Base-by-base conservation (phyloP, 768 basidiomycete species). In the Lentinus tigrinus region DNA sequence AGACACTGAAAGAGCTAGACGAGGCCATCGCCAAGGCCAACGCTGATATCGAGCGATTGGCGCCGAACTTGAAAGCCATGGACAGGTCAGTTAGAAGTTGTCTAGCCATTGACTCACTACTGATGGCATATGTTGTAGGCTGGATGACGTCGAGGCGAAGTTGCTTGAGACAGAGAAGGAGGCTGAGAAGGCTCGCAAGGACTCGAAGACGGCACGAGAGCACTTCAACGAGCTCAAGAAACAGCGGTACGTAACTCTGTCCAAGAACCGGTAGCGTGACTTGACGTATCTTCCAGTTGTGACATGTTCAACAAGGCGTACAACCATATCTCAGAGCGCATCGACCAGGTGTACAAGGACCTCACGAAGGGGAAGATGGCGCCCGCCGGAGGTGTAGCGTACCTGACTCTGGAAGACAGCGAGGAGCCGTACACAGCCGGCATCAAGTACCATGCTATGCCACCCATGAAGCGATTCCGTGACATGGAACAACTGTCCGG, bases 381-480 rank as follows among this genome's bases (percentile, higher is more conserved):
- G 1, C 94, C 94, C 0, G 89, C 93, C 85, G 96, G 96, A 44
- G 97, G 97, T 63, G 93, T 97, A 31, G 97, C 95, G 2, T 99
- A 98, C 73, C 83, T 98, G 19, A 93, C 88, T 74, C 77, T 99
- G 65, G 97, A 99, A 67, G 97, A 98, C 67, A 93, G 83, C 62
- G 97, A 99, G 90, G 90, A 92, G 73, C 92, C 93, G 1, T 94
- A 94, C 63, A 78, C 77, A 21, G 86, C 84, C 37, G 93, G 97
- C 53, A 93, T 99, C 77, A 98, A 97, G 73, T 98, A 98, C 70
- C 96, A 98, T 68, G 95, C 96, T 1, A 99, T 98, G 97, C 97
- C 97, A 0, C 97, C 97, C 0, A 96, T 98, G 89, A 99, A 99
- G 72, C 90, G 95, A 2, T 98, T 98, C 81, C 83, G 95, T 60